phyloP scores from a whole-genome alignment of 2,329 filamentous ascomycete genomes.

The Bisporella sp. region DNA sequence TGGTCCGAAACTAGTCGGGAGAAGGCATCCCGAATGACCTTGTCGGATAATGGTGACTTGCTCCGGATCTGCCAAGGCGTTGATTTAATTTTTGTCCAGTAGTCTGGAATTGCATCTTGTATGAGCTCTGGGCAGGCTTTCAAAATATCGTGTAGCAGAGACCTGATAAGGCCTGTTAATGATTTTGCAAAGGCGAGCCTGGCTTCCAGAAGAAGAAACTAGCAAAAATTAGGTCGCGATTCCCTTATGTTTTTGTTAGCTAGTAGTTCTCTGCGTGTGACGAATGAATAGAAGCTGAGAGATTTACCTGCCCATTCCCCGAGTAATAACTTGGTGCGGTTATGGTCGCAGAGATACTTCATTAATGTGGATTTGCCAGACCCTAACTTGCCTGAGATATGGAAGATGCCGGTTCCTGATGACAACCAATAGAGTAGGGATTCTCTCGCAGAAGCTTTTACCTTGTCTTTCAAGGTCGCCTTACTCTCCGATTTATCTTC shows the following conservation, averaged over 20 bases:
- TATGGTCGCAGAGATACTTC: slow-evolving; percentile 15
- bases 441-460: not conserved
- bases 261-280: not conserved
- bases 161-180: slow-evolving; percentile 9
- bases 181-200: slow-evolving; percentile 15
- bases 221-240: slow-evolving; percentile 10
- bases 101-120: too few relatives aligned
- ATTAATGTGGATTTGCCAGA: slow-evolving; percentile 18
- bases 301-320: slow-evolving; percentile 10
- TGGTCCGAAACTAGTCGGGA: too few relatives aligned
- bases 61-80: too few relatives aligned
- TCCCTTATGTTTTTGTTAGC: not conserved
- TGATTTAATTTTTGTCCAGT: too few relatives aligned
- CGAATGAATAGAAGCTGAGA: not conserved
- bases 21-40: too few relatives aligned
- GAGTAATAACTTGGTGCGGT: not conserved
- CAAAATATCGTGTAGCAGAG: too few relatives aligned
- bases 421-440: not conserved
- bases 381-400: slow-evolving; percentile 2
- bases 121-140: too few relatives aligned
- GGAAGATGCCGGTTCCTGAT: slow-evolving; percentile 1
- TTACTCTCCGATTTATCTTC: not conserved
- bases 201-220: slow-evolving; percentile 25
- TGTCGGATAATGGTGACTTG: too few relatives aligned
- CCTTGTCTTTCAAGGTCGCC: not conserved